These are phyloP conservation scores for Phaeotremella fagi DNA, from an alignment of 768 basidiomycete species.

Conservation along the genomic window DNA sequence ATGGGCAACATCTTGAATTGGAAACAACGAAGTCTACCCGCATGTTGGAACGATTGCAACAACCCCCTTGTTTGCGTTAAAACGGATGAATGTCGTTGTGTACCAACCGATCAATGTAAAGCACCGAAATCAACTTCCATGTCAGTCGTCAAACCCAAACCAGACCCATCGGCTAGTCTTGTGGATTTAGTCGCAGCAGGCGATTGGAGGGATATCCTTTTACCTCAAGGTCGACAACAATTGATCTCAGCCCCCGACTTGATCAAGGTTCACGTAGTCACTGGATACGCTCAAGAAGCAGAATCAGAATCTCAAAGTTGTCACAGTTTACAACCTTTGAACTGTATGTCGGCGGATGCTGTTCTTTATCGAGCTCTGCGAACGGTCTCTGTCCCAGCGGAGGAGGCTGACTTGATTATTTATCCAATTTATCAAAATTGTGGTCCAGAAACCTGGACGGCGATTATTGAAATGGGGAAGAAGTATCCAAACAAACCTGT, in stretches of 20 bases:
- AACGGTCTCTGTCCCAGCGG: slow-evolving; percentile 16
- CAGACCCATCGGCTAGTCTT: slow-evolving; percentile 3
- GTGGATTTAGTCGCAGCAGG: slow-evolving; percentile 10
- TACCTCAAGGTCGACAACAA: slow-evolving; percentile 20
- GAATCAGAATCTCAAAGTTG: slow-evolving; percentile 10
- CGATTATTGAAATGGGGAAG: not conserved
- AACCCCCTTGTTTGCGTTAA: slow-evolving; percentile 30
- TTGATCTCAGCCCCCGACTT: slow-evolving; percentile 13
- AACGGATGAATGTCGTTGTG: slow-evolving; percentile 30
- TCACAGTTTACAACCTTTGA: slow-evolving; percentile 13
- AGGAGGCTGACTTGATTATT: slow-evolving; percentile 33
- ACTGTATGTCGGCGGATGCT: slow-evolving; percentile 33
- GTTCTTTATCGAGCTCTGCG: slow-evolving; percentile 26
- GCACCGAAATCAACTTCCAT: not conserved
- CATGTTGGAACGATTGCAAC: slow-evolving; percentile 30
- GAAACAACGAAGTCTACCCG: slow-evolving; percentile 7
- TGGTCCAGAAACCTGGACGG: slow-evolving; percentile 1
- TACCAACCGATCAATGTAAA: slow-evolving; percentile 20
- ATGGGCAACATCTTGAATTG: not conserved
- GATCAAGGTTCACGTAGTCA: slow-evolving; percentile 27
- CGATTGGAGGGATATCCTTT: slow-evolving; percentile 24
- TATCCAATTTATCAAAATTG: slow-evolving; percentile 26
- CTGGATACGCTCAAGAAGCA: slow-evolving; percentile 7
- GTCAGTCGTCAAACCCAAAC: not conserved
- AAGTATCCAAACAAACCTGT: not conserved